phyloP scores from a whole-genome alignment of 805 yeast species.

The Nakazawaea wyomingensis region DNA sequence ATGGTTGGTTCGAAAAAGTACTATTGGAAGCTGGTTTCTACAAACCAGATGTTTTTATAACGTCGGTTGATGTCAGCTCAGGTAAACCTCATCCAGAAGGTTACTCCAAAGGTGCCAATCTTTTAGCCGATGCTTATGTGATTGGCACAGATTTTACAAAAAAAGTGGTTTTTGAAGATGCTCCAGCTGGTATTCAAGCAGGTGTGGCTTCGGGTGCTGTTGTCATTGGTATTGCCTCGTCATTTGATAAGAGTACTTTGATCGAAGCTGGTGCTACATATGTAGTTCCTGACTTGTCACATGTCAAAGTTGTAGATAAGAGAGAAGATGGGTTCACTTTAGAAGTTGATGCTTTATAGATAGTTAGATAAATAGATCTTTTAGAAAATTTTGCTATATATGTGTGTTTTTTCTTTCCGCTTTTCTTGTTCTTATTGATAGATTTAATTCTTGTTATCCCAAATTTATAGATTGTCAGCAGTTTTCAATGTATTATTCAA shows the following conservation, averaged over 20 bases:
- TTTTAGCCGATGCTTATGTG: conserved; percentile 30
- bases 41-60: conserved; percentile 71
- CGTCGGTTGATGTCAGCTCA: conserved; percentile 71
- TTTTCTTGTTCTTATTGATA: neutral
- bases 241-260: conserved; percentile 65
- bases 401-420: neutral
- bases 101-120: conserved; percentile 53
- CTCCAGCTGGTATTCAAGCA: conserved; percentile 82
- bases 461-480: too few relatives aligned
- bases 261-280: conserved; percentile 76
- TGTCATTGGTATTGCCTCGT: conserved; percentile 78
- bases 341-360: conserved; percentile 33
- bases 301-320: conserved; percentile 55
- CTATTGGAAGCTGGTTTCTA: conserved; percentile 39
- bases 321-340: conserved; percentile 33
- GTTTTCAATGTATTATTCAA: too few relatives aligned
- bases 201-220: conserved; percentile 81
- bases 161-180: conserved; percentile 78
- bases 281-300: conserved; percentile 68
- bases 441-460: too few relatives aligned
- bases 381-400: neutral
- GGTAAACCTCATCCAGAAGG: conserved; percentile 92
- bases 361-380: too few relatives aligned
- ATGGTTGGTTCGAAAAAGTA: conserved; percentile 68
- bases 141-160: conserved; percentile 21